A percentile compares a stretch with the other conserved stretches of the same genome.
Conservation (phyloP, 1,139 yeast genomes). For the Pichia sorboxylosa region DNA sequence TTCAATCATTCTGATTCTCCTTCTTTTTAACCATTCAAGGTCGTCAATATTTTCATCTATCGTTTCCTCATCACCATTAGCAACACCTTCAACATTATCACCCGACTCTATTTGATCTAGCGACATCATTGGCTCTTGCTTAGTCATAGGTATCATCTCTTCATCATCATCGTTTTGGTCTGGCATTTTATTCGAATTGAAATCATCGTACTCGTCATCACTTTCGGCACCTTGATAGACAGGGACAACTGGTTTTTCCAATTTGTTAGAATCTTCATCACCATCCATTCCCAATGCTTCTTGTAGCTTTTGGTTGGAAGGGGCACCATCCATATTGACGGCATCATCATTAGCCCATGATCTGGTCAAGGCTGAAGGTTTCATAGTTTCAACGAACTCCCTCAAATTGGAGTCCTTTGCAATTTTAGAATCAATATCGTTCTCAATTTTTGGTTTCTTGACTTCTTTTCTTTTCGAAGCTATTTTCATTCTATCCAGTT, state of each 20-base stretch:
- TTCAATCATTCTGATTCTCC: conserved; percentile 56
- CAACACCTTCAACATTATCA: conserved; percentile 38
- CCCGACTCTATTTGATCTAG: conserved; percentile 10
- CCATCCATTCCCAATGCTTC: conserved; percentile 14
- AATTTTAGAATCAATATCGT: conserved; percentile 44
- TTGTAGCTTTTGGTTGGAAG: conserved; percentile 20
- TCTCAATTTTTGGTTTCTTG: conserved; percentile 16
- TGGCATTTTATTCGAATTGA: conserved; percentile 36
- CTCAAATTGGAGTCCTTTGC: conserved; percentile 55
- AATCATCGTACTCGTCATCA: conserved; percentile 59
- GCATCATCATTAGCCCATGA: conserved; percentile 71
- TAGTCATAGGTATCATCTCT: conserved; percentile 14
- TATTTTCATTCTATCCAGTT: conserved; percentile 36
- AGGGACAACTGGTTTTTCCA: conserved; percentile 25
- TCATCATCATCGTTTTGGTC: conserved; percentile 27
- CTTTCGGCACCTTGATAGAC: conserved; percentile 28
- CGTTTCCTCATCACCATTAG: conserved; percentile 9
- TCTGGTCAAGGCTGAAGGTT: conserved; percentile 51
- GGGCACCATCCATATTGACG: conserved; percentile 44
- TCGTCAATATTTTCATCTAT: conserved; percentile 41
- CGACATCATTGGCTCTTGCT: conserved; percentile 20
- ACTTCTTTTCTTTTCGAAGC: conserved; percentile 22
- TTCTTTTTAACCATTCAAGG: conserved; percentile 76
- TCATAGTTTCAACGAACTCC: conserved; percentile 77
- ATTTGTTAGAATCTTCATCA: conserved; percentile 2